Percentiles rank a stretch among this genome's conserved stretches.
Evolutionary conservation across 441 rosid genomes (phyloP).

Genomic region (Croton setiger): DNA sequence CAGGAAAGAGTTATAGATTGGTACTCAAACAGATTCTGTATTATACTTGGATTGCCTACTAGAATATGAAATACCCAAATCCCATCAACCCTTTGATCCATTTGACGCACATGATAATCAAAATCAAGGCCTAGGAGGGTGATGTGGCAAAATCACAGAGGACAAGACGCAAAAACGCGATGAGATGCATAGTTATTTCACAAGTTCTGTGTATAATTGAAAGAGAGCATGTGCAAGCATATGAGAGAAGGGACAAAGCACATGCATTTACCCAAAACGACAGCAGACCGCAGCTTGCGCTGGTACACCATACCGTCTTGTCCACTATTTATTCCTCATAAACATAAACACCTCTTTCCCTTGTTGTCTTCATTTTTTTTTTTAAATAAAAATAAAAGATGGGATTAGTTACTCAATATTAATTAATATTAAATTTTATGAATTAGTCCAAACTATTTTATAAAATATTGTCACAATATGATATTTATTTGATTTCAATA

Average conservation of each 20-base stretch:
- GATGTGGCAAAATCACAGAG: slow-evolving; percentile 6
- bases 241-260: slow-evolving; percentile 3
- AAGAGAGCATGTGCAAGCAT: slow-evolving; percentile 8
- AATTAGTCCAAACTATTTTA: too few relatives aligned
- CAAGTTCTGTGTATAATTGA: background rate
- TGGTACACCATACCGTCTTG: background rate
- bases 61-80: background rate
- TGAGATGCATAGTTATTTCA: too few relatives aligned
- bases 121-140: too few relatives aligned
- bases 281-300: background rate
- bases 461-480: too few relatives aligned
- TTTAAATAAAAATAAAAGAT: too few relatives aligned
- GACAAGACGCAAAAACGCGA: background rate
- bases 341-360: too few relatives aligned
- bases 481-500: too few relatives aligned
- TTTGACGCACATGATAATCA: background rate
- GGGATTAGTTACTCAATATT: too few relatives aligned
- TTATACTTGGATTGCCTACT: background rate
- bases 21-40: background rate
- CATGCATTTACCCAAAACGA: slow-evolving; percentile 8
- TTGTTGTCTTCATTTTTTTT: too few relatives aligned
- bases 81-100: background rate
- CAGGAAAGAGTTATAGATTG: background rate
- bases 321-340: background rate
- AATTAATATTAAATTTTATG: too few relatives aligned